Base-by-base conservation (phyloP, 805 yeast genomes). In the Nakazawaea peltata region DNA sequence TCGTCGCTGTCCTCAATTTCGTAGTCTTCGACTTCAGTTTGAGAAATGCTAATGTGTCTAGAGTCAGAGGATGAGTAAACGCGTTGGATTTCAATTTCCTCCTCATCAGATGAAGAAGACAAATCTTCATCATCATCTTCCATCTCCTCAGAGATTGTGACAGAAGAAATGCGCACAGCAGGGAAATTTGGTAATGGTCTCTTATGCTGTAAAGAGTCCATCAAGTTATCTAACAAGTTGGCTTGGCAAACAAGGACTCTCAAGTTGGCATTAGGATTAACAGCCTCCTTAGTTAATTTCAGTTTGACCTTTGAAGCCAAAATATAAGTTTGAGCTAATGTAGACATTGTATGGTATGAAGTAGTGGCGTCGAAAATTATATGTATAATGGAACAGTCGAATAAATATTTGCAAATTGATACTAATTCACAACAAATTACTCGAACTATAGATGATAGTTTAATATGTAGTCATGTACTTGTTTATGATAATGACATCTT, bases 241-340 rank as follows among this genome's bases (percentile, higher is more conserved):
- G 87, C 86, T 54, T 81, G 87, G 27, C 75, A 67, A 3, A 80
- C 84, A 26, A 80, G 63, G 33, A 63, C 58, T 32, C 82, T 63
- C 33, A 80, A 62, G 36, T 74, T 59, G 22, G 77, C 69, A 45
- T 76, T 79, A 11, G 69, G 68, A 43, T 66, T 65, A 18, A 70
- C 54, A 5, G 84, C 83, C 46, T 79, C 83, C 37, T 57, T 61
- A 29, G 82, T 74, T 18, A 80, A 67, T 57, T 77, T 80, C 14
- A 65, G 47, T 49, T 81, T 74, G 24, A 81, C 88, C 45, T 63
- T 69, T 27, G 80, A 67, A 17, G 86, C 86, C 36, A 80, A 63
- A 11, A 71, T 48, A 53, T 75, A 79, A 5, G 81, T 62, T 40
- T 75, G 73, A 3, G 75, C 65, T 49, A 66, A 57, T n/a, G 69